Evolutionary conservation across 192 early-diverging fungal species (phyloP).

Genomic region (Entomortierella beljakovae): DNA sequence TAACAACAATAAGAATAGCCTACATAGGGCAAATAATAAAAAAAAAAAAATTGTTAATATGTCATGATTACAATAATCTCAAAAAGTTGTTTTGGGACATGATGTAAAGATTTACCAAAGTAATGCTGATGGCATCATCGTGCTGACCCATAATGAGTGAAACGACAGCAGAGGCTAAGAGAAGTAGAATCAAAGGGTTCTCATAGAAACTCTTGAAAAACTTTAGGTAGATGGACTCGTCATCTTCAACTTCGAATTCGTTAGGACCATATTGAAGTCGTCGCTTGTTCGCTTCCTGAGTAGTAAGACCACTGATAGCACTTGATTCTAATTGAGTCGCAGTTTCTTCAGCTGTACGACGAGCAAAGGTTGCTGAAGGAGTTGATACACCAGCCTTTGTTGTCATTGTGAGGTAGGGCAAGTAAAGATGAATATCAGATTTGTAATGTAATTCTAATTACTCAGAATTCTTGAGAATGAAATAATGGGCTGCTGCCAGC

Average conservation of each 20-base stretch:
- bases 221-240: constrained; percentile 74
- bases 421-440: not conserved
- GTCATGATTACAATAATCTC: not conserved
- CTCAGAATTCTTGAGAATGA: too few species aligned
- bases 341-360: constrained; percentile 60
- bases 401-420: constrained; percentile 32
- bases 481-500: not conserved
- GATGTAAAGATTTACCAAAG: constrained; percentile 64
- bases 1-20: constrained; percentile 59
- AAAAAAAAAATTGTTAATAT: too few species aligned
- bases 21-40: constrained; percentile 2
- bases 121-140: constrained; percentile 88
- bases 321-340: constrained; percentile 57
- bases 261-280: constrained; percentile 69
- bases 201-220: constrained; percentile 86
- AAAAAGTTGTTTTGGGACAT: not conserved
- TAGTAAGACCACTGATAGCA: constrained; percentile 54
- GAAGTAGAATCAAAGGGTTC: constrained; percentile 84
- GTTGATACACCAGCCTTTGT: constrained; percentile 40
- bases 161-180: constrained; percentile 78
- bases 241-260: constrained; percentile 74
- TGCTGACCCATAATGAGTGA: constrained; percentile 80
- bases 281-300: constrained; percentile 54
- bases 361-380: constrained; percentile 65
- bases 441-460: not conserved